These are phyloP conservation scores for Artomyces pyxidatus DNA, from an alignment of 768 basidiomycete genomes.

Conservation along the genomic window DNA sequence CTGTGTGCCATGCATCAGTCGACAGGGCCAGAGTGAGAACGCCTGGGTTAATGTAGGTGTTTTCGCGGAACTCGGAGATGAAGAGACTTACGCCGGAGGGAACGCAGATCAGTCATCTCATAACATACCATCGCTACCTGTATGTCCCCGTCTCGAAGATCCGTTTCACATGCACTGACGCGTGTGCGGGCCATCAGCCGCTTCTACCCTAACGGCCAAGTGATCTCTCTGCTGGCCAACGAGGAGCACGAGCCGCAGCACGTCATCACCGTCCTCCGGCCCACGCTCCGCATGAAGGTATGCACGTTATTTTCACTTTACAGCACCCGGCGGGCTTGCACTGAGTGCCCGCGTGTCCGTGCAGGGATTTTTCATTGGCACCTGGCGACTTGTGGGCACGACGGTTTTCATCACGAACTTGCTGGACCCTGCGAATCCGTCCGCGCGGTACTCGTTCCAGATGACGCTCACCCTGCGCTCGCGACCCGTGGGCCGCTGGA, in stretches of 20 bases:
- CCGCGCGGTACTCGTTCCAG: slow-evolving; percentile 53
- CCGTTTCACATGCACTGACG: background rate
- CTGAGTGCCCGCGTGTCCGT: background rate
- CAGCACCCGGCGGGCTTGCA: background rate
- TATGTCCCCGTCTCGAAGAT: slow-evolving; percentile 27
- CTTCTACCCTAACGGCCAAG: slow-evolving; percentile 81
- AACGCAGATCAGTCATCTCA: slow-evolving; percentile 68
- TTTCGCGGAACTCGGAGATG: background rate
- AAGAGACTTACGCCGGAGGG: slow-evolving; percentile 10
- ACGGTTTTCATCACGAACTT: slow-evolving; percentile 57
- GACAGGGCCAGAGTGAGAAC: slow-evolving; percentile 73
- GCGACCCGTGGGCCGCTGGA: slow-evolving; percentile 79
- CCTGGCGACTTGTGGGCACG: slow-evolving; percentile 60
- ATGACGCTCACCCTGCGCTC: slow-evolving; percentile 70
- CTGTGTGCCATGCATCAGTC: slow-evolving; percentile 30
- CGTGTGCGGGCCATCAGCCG: slow-evolving; percentile 41
- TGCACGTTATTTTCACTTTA: too few relatives aligned
- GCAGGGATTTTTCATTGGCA: slow-evolving; percentile 66
- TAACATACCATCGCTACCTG: slow-evolving; percentile 92
- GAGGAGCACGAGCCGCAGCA: slow-evolving; percentile 65
- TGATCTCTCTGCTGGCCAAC: slow-evolving; percentile 78
- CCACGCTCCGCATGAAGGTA: slow-evolving; percentile 73
- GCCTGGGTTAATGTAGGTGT: slow-evolving; percentile 76
- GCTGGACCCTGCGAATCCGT: slow-evolving; percentile 35
- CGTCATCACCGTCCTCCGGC: slow-evolving; percentile 70